Evolutionary conservation across 306 rosid species (phyloP).

Genomic region (Prunus dulcis): DNA sequence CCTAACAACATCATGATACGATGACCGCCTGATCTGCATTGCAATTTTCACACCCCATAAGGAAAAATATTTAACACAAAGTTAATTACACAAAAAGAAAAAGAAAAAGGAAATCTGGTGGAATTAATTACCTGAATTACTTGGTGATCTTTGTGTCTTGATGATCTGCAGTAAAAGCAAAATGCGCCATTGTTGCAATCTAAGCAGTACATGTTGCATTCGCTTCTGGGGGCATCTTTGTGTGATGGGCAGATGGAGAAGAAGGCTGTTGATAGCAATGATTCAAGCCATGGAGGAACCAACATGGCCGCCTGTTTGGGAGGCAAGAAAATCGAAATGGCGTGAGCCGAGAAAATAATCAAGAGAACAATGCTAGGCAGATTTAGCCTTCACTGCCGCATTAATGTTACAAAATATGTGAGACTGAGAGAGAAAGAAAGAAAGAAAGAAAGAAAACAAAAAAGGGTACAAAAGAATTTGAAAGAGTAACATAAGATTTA

Average conservation of each 20-base stretch:
- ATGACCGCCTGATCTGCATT: slow-evolving; percentile 69
- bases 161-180: slow-evolving; percentile 55
- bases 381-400: background rate
- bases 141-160: slow-evolving; percentile 59
- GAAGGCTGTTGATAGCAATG: slow-evolving; percentile 44
- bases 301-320: slow-evolving; percentile 34
- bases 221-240: slow-evolving; percentile 41
- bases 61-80: background rate
- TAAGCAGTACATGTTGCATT: slow-evolving; percentile 72
- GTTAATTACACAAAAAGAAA: background rate
- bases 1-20: slow-evolving; percentile 69
- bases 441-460: background rate
- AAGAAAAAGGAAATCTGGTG: background rate
- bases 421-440: slow-evolving; percentile 6
- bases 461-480: background rate
- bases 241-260: slow-evolving; percentile 45
- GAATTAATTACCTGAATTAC: slow-evolving; percentile 52
- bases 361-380: background rate
- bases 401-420: slow-evolving; percentile 28
- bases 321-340: background rate
- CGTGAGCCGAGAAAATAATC: background rate
- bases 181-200: slow-evolving; percentile 44
- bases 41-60: background rate
- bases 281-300: slow-evolving; percentile 61
- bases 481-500: slow-evolving; percentile 38